Evolutionary conservation across 225 moss, liverwort and hornwort species (phyloP).

Genomic region (Climacium dendroides): DNA sequence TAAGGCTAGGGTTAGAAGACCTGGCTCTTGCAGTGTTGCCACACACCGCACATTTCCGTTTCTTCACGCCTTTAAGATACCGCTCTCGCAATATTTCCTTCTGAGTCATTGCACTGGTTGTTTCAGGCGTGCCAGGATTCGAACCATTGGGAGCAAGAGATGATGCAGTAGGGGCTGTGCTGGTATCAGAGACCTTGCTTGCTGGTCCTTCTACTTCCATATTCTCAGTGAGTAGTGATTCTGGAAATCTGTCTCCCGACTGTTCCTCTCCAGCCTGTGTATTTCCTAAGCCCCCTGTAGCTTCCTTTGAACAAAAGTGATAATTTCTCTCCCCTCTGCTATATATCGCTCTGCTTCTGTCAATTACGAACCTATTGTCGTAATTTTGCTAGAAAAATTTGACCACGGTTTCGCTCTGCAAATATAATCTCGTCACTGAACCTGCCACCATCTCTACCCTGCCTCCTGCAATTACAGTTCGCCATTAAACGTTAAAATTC

Average conservation of each 20-base stretch:
- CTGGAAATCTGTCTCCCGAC: neutral
- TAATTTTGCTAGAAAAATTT: neutral
- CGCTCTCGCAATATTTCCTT: slow-evolving; percentile 90
- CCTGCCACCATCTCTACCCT: neutral
- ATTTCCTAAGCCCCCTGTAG: neutral
- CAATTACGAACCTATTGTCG: neutral
- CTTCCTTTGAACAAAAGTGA: neutral
- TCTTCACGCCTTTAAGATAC: slow-evolving; percentile 91
- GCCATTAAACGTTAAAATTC: neutral
- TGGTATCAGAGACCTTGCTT: slow-evolving; percentile 16
- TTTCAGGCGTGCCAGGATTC: slow-evolving; percentile 37
- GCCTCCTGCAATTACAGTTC: neutral
- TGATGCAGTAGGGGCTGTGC: slow-evolving; percentile 15
- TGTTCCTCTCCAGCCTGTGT: neutral
- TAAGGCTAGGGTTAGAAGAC: slow-evolving; percentile 19
- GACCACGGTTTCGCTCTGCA: neutral
- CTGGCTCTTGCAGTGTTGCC: slow-evolving; percentile 93
- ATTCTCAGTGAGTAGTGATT: neutral
- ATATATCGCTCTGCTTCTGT: neutral
- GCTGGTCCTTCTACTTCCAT: slow-evolving; percentile 36
- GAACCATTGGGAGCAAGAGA: slow-evolving; percentile 35
- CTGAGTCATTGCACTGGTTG: slow-evolving; percentile 45
- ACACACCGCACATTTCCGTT: slow-evolving; percentile 85
- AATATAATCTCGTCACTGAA: neutral
- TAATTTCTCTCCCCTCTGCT: neutral